Conservation (phyloP, 768 basidiomycete species). For the Ramaria sp. region DNA sequence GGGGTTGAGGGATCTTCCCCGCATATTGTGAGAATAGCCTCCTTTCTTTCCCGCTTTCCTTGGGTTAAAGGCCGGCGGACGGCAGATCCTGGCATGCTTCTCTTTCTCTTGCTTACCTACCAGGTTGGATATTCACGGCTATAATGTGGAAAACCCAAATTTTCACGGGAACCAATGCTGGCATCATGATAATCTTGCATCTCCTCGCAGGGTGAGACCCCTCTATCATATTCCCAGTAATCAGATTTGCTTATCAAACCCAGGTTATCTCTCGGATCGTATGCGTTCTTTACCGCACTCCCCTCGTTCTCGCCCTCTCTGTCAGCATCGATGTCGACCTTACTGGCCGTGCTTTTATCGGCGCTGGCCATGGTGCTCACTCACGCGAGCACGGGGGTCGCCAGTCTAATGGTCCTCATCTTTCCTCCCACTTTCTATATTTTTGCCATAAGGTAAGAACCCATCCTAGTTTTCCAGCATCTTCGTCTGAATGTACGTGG, state of each 20-base stretch:
- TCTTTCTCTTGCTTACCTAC: constrained; percentile 57
- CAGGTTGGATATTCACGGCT: constrained; percentile 65
- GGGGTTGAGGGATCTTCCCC: constrained; percentile 64
- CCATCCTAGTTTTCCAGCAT: not conserved
- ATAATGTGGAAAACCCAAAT: constrained; percentile 56
- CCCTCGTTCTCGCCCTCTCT: constrained; percentile 60
- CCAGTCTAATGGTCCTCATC: constrained; percentile 54
- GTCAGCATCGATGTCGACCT: constrained; percentile 58
- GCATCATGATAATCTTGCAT: constrained; percentile 52
- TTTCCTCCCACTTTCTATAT: constrained; percentile 73
- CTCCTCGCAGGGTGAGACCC: constrained; percentile 35
- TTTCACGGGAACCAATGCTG: constrained; percentile 49
- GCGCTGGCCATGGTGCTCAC: constrained; percentile 51
- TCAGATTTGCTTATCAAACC: not conserved
- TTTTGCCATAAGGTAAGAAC: constrained; percentile 41
- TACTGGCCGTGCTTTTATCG: constrained; percentile 54
- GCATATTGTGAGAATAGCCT: constrained; percentile 38
- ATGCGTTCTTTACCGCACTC: constrained; percentile 62
- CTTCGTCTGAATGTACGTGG: too few species aligned
- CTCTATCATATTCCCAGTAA: not conserved
- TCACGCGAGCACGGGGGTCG: constrained; percentile 29
- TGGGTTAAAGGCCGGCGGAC: too few species aligned
- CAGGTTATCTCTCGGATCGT: constrained; percentile 56
- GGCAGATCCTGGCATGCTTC: constrained; percentile 53
- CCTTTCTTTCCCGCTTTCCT: too few species aligned